Evolutionary conservation across 768 basidiomycete genomes (phyloP).

Genomic region (Phanerochaete sordida): DNA sequence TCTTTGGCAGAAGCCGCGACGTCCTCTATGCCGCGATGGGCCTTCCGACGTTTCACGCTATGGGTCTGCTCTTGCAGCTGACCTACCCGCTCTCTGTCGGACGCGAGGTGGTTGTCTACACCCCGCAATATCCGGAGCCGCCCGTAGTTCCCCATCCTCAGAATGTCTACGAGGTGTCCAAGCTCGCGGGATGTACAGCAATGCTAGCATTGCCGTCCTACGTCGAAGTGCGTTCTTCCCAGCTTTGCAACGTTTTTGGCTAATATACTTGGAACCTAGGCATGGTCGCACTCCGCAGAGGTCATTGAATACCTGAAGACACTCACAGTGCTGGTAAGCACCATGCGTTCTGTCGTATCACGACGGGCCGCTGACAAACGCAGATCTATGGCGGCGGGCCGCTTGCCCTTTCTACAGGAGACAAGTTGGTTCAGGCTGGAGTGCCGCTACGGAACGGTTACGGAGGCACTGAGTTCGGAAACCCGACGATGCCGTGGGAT

Average conservation of each 20-base stretch:
- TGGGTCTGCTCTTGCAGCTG: constrained; percentile 10
- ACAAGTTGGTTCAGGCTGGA: constrained; percentile 7
- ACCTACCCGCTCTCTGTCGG: constrained; percentile 9
- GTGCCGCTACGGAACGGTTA: constrained; percentile 12
- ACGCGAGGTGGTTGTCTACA: constrained; percentile 6
- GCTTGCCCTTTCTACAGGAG: constrained; percentile 8
- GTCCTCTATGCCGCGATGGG: constrained; percentile 5
- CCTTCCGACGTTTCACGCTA: constrained; percentile 13
- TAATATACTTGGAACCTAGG: neutral
- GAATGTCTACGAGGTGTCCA: constrained; percentile 8
- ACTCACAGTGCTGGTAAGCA: constrained; percentile 10
- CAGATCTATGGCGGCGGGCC: constrained; percentile 18
- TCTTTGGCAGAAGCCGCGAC: constrained; percentile 5
- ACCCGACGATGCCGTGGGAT: constrained; percentile 5
- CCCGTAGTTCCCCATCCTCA: constrained; percentile 17
- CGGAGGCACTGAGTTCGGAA: constrained; percentile 16
- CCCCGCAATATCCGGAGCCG: constrained; percentile 9
- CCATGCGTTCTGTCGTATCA: neutral
- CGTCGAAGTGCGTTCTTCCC: constrained; percentile 12
- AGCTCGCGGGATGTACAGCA: constrained; percentile 4
- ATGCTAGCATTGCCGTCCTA: constrained; percentile 13
- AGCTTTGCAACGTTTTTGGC: neutral
- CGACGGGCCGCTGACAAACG: neutral
- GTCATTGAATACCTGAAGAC: constrained; percentile 14
- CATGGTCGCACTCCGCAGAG: constrained; percentile 15